phyloP scores from a whole-genome alignment of 1,284 basidiomycete genomes.

The Peniophora sp. region DNA sequence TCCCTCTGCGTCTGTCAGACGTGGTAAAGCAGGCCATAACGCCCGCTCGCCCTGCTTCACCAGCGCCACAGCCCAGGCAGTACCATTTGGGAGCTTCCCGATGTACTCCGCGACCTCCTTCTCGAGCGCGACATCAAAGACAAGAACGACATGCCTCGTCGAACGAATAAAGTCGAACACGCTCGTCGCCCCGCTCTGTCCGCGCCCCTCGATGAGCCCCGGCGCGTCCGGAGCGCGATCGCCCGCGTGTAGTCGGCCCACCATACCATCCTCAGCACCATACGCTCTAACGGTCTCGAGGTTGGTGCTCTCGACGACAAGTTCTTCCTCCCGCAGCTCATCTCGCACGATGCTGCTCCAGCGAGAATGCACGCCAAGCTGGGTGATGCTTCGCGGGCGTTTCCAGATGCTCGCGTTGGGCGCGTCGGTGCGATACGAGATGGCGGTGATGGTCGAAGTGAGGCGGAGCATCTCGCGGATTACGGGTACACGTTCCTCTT shows the following conservation, averaged over 20 bases:
- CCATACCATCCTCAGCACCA: constrained; percentile 13
- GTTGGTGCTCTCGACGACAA: constrained; percentile 7
- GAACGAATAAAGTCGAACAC: constrained; percentile 2
- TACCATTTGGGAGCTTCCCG: too few relatives aligned
- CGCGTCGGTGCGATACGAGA: constrained; percentile 10
- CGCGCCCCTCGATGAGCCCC: background rate
- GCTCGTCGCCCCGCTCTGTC: background rate
- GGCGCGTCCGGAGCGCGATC: constrained; percentile 3
- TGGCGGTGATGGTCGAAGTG: constrained; percentile 9
- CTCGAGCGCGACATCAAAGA: background rate
- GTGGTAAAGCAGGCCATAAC: too few relatives aligned
- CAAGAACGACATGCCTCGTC: constrained; percentile 1
- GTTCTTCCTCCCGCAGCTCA: constrained; percentile 16
- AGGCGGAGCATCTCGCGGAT: constrained; percentile 16
- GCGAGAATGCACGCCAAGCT: constrained; percentile 40
- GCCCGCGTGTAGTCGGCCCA: background rate
- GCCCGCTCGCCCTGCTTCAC: too few relatives aligned
- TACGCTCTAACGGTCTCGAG: constrained; percentile 12
- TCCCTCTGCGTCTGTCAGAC: too few relatives aligned
- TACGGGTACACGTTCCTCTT: constrained; percentile 16
- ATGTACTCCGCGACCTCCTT: background rate
- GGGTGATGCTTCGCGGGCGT: constrained; percentile 20
- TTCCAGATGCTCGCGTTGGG: background rate
- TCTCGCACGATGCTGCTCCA: constrained; percentile 37
- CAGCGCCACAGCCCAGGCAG: too few relatives aligned